Conservation (phyloP, 352 stramenopile species). For the Hyaloperonospora brassicae region DNA sequence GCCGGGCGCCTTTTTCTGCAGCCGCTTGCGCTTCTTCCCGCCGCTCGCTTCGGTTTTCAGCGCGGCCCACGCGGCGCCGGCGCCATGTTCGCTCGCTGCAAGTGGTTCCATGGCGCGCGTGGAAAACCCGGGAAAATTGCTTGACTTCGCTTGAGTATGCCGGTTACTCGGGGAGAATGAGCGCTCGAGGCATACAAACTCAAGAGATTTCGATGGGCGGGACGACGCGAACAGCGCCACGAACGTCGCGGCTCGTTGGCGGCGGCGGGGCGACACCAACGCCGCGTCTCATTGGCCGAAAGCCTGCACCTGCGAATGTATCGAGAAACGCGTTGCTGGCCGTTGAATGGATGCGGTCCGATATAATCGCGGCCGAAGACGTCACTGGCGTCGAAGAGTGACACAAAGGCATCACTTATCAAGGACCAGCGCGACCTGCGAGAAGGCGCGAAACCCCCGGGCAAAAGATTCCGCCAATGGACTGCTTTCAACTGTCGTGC, state of each 20-base stretch:
- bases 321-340: neutral
- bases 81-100: slow-evolving; percentile 46
- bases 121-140: slow-evolving; percentile 12
- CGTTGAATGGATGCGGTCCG: slow-evolving; percentile 7
- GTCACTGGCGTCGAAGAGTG: too few species aligned
- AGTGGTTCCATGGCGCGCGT: slow-evolving; percentile 58
- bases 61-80: slow-evolving; percentile 50
- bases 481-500: neutral
- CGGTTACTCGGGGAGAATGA: slow-evolving; percentile 75
- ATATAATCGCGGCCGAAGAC: neutral
- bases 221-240: neutral
- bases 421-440: slow-evolving; percentile 2
- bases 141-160: slow-evolving; percentile 77
- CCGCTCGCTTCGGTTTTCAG: slow-evolving; percentile 43
- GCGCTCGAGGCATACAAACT: slow-evolving; percentile 71
- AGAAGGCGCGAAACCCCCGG: slow-evolving; percentile 17
- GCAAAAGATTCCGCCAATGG: slow-evolving; percentile 11
- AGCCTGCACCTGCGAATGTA: slow-evolving; percentile 6
- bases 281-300: slow-evolving; percentile 1
- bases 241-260: too few species aligned
- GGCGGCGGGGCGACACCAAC: neutral
- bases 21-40: slow-evolving; percentile 84
- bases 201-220: slow-evolving; percentile 6
- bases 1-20: slow-evolving; percentile 86
- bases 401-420: neutral